phyloP scores from a whole-genome alignment of 495 filamentous ascomycete species.

The Aspergillus biplanus region DNA sequence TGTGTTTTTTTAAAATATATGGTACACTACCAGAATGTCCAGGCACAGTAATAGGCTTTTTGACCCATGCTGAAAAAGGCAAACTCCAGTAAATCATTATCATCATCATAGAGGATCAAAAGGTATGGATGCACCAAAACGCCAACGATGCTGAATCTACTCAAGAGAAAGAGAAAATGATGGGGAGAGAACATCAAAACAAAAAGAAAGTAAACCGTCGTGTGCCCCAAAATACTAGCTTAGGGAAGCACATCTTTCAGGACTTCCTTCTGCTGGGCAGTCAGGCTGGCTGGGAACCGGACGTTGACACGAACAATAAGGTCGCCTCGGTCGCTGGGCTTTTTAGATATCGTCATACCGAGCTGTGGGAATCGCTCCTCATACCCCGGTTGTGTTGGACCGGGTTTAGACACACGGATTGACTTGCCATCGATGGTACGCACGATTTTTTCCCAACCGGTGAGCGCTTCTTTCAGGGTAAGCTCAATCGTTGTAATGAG shows the following conservation, averaged over 20 bases:
- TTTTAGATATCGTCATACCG: slow-evolving; percentile 93
- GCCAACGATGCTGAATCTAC: slow-evolving; percentile 35
- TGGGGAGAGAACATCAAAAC: not conserved
- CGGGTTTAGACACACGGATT: slow-evolving; percentile 71
- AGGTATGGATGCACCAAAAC: slow-evolving; percentile 28
- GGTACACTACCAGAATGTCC: slow-evolving; percentile 1
- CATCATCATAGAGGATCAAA: slow-evolving; percentile 14
- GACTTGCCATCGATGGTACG: slow-evolving; percentile 93
- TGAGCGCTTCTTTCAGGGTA: slow-evolving; percentile 93
- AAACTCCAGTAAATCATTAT: slow-evolving; percentile 6
- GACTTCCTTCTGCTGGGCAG: slow-evolving; percentile 71
- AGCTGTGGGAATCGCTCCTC: slow-evolving; percentile 79
- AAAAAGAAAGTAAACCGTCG: not conserved
- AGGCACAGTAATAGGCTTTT: not conserved
- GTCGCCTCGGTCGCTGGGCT: slow-evolving; percentile 79
- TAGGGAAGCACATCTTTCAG: slow-evolving; percentile 73
- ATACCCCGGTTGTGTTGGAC: slow-evolving; percentile 82
- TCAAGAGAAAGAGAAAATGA: slow-evolving; percentile 2
- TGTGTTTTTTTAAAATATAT: not conserved
- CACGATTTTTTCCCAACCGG: slow-evolving; percentile 88
- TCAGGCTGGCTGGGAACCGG: slow-evolving; percentile 81
- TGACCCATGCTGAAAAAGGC: not conserved
- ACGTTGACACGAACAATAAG: slow-evolving; percentile 90
- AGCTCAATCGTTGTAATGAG: slow-evolving; percentile 76
- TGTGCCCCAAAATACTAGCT: slow-evolving; percentile 4